Conservation (phyloP, 805 yeast genomes). For the Saccharomyces jurei region DNA sequence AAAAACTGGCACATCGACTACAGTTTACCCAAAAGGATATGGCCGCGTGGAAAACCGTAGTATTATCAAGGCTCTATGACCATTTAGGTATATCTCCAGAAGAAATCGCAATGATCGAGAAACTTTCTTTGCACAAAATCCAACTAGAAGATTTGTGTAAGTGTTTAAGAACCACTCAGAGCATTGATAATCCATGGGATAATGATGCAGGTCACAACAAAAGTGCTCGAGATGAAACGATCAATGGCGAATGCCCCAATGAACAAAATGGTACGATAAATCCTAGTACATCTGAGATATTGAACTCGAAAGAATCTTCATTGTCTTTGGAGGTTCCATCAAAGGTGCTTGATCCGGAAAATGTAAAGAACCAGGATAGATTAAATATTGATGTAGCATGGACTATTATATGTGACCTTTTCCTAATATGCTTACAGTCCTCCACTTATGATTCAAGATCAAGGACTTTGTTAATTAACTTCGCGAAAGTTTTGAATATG, state of each 20-base stretch:
- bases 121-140: conserved; percentile 75
- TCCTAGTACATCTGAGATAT: not conserved
- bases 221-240: not conserved
- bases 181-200: conserved; percentile 44
- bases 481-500: conserved; percentile 57
- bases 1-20: conserved; percentile 48
- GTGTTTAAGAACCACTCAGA: conserved; percentile 45
- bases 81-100: conserved; percentile 74
- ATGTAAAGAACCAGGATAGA: conserved; percentile 28
- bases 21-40: conserved; percentile 66
- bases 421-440: conserved; percentile 69
- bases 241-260: not conserved
- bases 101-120: conserved; percentile 82
- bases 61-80: conserved; percentile 62
- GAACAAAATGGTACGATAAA: not conserved
- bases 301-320: not conserved
- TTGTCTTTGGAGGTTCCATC: conserved; percentile 2
- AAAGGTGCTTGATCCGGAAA: conserved; percentile 26
- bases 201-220: not conserved
- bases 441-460: conserved; percentile 88
- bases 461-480: conserved; percentile 61
- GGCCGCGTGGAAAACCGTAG: conserved; percentile 75
- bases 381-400: conserved; percentile 75
- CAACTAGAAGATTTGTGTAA: conserved; percentile 61
- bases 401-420: conserved; percentile 90